Percentiles rank a stretch among this genome's conserved stretches.
These are phyloP conservation scores for Neurospora sublineolata DNA, from an alignment of 495 filamentous ascomycete species.

Conservation along the genomic window DNA sequence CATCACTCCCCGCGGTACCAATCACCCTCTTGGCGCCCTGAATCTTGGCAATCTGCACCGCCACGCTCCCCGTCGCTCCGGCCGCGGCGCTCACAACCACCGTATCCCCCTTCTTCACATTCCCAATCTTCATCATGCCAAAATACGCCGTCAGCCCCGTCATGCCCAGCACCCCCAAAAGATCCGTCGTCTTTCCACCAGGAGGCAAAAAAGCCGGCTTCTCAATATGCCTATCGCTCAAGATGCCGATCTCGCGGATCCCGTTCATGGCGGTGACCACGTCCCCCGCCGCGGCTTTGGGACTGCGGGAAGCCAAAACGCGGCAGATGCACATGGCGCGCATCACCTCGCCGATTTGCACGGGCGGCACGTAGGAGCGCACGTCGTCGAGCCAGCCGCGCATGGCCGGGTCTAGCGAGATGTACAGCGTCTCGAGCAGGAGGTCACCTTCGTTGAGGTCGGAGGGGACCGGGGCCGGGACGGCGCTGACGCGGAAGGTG, in stretches of 20 bases:
- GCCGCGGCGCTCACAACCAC: slow-evolving; percentile 62
- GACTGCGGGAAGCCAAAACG: slow-evolving; percentile 27
- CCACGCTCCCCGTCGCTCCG: slow-evolving; percentile 57
- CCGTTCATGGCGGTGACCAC: slow-evolving; percentile 43
- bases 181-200: slow-evolving; percentile 44
- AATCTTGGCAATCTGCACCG: slow-evolving; percentile 59
- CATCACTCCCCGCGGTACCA: slow-evolving; percentile 52
- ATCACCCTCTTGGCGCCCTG: slow-evolving; percentile 45
- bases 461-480: slow-evolving; percentile 30
- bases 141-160: slow-evolving; percentile 59
- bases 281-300: slow-evolving; percentile 39
- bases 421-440: slow-evolving; percentile 53
- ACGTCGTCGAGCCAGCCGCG: slow-evolving; percentile 59
- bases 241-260: slow-evolving; percentile 51
- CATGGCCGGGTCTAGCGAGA: slow-evolving; percentile 78
- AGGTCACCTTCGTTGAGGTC: slow-evolving; percentile 48
- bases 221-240: slow-evolving; percentile 34
- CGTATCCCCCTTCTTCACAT: slow-evolving; percentile 45
- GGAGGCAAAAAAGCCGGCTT: slow-evolving; percentile 35
- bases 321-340: slow-evolving; percentile 48
- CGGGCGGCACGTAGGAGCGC: slow-evolving; percentile 56
- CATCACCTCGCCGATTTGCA: slow-evolving; percentile 57
- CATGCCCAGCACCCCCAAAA: slow-evolving; percentile 48
- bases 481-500: slow-evolving; percentile 44
- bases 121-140: slow-evolving; percentile 49